These are phyloP conservation scores for Entonaema liquescens DNA, from an alignment of 495 filamentous ascomycete genomes.

Conservation along the genomic window DNA sequence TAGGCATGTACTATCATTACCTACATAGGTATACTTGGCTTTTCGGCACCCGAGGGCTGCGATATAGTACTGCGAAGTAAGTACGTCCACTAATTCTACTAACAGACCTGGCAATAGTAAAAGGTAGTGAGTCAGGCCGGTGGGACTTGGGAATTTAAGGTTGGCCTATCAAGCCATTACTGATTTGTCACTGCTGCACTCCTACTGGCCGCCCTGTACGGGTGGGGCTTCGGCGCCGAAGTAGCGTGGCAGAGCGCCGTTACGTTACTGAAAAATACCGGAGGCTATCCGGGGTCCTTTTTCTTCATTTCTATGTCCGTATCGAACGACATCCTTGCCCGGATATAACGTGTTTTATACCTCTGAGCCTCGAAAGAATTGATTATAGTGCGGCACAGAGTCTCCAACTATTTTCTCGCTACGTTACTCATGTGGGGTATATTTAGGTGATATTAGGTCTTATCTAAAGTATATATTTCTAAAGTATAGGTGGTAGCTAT, in stretches of 20 bases:
- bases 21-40: neutral
- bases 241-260: neutral
- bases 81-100: neutral
- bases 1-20: neutral
- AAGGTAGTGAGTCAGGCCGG: neutral
- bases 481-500: no score
- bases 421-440: neutral
- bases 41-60: neutral
- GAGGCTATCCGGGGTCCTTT: neutral
- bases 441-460: neutral
- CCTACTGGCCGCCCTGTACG: neutral
- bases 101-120: neutral
- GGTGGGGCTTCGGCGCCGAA: neutral
- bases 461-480: neutral
- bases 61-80: neutral
- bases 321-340: neutral
- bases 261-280: neutral
- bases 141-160: neutral
- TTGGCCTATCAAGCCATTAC: neutral
- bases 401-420: no score
- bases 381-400: neutral
- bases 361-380: neutral
- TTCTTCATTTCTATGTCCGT: neutral
- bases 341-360: neutral
- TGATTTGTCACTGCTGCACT: neutral